A percentile compares a stretch with the other conserved stretches of the same genome.
phyloP scores from a whole-genome alignment of 805 yeast genomes.

The Ogataea salicorniae region DNA sequence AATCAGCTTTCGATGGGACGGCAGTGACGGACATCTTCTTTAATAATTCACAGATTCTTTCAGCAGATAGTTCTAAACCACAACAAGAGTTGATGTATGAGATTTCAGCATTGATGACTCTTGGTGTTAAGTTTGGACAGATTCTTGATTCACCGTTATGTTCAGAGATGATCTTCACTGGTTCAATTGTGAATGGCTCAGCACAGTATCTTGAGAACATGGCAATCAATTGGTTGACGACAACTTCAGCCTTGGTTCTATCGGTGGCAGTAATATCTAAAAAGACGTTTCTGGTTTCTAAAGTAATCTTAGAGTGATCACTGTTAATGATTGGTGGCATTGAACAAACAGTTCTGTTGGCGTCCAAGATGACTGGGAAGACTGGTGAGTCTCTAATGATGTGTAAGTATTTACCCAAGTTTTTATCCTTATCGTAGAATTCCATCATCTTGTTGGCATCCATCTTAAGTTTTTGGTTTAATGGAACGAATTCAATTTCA shows the following conservation, averaged over 20 bases:
- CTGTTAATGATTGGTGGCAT: slow-evolving; percentile 97
- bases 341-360: slow-evolving; percentile 73
- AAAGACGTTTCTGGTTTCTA: slow-evolving; percentile 82
- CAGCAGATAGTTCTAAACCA: slow-evolving; percentile 70
- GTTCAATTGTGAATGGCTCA: slow-evolving; percentile 82
- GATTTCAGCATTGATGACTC: slow-evolving; percentile 68
- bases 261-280: slow-evolving; percentile 95
- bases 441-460: slow-evolving; percentile 79
- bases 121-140: slow-evolving; percentile 67
- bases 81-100: slow-evolving; percentile 87
- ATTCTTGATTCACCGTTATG: slow-evolving; percentile 74
- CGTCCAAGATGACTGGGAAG: slow-evolving; percentile 84
- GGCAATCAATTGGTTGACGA: slow-evolving; percentile 85
- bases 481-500: slow-evolving; percentile 69
- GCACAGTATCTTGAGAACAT: slow-evolving; percentile 90
- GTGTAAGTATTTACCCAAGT: slow-evolving; percentile 82
- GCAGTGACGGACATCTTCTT: slow-evolving; percentile 79
- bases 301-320: slow-evolving; percentile 79
- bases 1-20: slow-evolving; percentile 39
- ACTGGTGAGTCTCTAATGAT: slow-evolving; percentile 85
- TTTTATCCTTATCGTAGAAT: slow-evolving; percentile 85
- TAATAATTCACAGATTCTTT: slow-evolving; percentile 63
- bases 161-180: slow-evolving; percentile 76
- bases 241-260: slow-evolving; percentile 88
- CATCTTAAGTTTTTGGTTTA: slow-evolving; percentile 65